phyloP scores from a whole-genome alignment of 2,329 filamentous ascomycete species.

The Ascochyta viciae-villosae region DNA sequence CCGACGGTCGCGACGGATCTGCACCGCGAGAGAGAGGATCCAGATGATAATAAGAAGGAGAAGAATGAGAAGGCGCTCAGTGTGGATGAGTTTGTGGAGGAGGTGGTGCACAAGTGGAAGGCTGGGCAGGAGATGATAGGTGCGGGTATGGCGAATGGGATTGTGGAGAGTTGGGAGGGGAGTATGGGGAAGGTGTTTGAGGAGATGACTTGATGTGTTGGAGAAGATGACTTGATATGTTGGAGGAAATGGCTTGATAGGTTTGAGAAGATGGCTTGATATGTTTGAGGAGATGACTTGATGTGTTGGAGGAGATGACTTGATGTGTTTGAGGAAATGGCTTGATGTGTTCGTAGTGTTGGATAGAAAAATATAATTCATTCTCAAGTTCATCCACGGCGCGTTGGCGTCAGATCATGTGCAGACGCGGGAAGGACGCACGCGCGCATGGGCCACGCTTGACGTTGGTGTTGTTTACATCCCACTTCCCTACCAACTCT shows the following conservation, averaged over 20 bases:
- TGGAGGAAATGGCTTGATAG: too few species aligned
- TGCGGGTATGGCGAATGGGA: constrained; percentile 52
- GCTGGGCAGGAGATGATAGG: constrained; percentile 58
- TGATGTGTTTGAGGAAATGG: too few species aligned
- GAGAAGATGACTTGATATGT: too few species aligned
- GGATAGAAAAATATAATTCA: neutral
- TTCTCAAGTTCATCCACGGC: neutral
- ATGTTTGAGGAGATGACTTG: too few species aligned
- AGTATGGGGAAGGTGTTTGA: constrained; percentile 48
- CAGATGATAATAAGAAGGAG: constrained; percentile 66
- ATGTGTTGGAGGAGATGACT: too few species aligned
- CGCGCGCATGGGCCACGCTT: neutral
- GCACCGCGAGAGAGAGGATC: constrained; percentile 62
- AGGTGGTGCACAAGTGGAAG: constrained; percentile 55
- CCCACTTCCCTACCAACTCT: constrained; percentile 2
- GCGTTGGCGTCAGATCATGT: neutral
- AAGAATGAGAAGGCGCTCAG: constrained; percentile 59
- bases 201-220: constrained; percentile 20
- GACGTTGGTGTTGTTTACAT: constrained; percentile 18
- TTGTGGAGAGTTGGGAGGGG: constrained; percentile 55
- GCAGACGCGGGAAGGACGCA: constrained; percentile 4
- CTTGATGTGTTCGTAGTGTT: too few species aligned
- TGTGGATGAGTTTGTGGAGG: constrained; percentile 63
- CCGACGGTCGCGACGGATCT: constrained; percentile 63
- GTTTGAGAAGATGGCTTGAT: too few species aligned